Conservation (phyloP, 2,329 filamentous ascomycete genomes). For the Trichoderma endophyticum region DNA sequence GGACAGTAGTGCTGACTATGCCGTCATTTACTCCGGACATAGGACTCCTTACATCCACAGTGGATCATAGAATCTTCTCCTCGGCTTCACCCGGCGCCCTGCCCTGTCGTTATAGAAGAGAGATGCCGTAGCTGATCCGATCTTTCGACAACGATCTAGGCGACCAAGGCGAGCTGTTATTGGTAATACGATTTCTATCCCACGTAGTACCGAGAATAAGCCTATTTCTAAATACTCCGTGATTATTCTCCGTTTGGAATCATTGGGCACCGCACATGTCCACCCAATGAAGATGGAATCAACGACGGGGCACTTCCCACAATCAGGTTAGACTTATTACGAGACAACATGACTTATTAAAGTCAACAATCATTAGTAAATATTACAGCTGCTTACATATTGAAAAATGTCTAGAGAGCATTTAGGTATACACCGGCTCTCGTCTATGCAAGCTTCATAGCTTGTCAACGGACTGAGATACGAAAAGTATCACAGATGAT, state of each 20-base stretch:
- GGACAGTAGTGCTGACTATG: constrained; percentile 6
- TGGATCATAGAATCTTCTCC: background rate
- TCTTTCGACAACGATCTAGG: background rate
- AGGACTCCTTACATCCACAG: background rate
- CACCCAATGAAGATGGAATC: background rate
- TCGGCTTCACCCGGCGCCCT: background rate
- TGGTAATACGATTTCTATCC: background rate
- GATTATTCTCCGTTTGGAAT: background rate
- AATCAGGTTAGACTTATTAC: background rate
- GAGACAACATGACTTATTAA: background rate
- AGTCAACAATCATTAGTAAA: background rate
- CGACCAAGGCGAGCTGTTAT: background rate
- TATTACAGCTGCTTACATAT: background rate
- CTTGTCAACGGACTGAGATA: background rate
- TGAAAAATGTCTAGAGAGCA: background rate
- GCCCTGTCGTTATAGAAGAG: background rate
- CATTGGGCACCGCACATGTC: background rate
- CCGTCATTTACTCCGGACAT: background rate
- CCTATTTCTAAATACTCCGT: background rate
- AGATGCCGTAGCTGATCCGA: background rate
- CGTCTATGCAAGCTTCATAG: background rate
- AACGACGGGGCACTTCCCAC: background rate
- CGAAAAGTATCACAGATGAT: constrained; percentile 33
- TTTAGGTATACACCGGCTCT: background rate
- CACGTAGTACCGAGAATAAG: background rate